These are phyloP conservation scores for Ploettnerulaceae sp. DNA, from an alignment of 2,329 filamentous ascomycete genomes.

Conservation along the genomic window DNA sequence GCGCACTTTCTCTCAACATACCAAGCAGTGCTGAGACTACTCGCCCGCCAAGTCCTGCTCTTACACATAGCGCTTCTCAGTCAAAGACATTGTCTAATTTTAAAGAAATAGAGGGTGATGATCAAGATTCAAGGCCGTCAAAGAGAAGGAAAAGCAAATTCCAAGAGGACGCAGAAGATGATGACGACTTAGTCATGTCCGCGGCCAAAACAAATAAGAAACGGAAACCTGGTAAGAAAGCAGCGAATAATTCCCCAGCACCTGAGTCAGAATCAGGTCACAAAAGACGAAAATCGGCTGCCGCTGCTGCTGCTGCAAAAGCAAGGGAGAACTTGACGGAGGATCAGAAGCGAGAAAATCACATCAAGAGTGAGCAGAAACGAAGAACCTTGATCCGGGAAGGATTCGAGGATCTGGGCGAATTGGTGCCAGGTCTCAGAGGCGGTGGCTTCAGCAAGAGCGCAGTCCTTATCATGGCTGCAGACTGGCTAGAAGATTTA, in stretches of 20 bases:
- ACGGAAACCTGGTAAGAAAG: constrained; percentile 32
- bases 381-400: constrained; percentile 73
- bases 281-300: constrained; percentile 48
- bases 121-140: constrained; percentile 40
- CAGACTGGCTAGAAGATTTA: constrained; percentile 72
- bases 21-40: constrained; percentile 56
- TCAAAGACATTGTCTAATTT: constrained; percentile 15
- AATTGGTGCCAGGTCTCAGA: constrained; percentile 69
- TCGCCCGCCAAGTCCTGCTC: constrained; percentile 50
- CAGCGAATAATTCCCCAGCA: constrained; percentile 23
- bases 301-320: constrained; percentile 37
- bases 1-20: constrained; percentile 45
- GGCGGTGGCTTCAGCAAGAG: constrained; percentile 80
- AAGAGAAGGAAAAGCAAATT: constrained; percentile 54
- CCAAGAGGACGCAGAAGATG: constrained; percentile 43
- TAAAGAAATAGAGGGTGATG: constrained; percentile 27
- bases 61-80: constrained; percentile 20
- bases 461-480: constrained; percentile 68
- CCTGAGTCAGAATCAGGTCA: constrained; percentile 21
- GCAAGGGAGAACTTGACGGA: constrained; percentile 63
- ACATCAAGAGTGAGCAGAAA: constrained; percentile 85
- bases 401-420: constrained; percentile 75
- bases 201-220: constrained; percentile 36
- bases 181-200: constrained; percentile 24
- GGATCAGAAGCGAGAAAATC: constrained; percentile 78